A percentile compares a stretch with the other conserved stretches of the same genome.
Conservation (phyloP, 2,329 filamentous ascomycete species). For the Monilinia polystroma region DNA sequence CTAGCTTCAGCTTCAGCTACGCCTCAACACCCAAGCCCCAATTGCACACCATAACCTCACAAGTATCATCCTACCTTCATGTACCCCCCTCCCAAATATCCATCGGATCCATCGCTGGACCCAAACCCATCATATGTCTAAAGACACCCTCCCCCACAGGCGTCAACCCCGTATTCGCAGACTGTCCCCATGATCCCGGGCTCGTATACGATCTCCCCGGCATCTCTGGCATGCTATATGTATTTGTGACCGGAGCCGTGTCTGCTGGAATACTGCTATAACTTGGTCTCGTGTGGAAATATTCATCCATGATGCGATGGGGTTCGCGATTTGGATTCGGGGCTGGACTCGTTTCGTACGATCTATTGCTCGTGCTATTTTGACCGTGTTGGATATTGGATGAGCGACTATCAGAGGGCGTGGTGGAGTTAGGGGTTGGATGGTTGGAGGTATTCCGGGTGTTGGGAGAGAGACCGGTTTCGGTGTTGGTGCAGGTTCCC, state of each 20-base stretch:
- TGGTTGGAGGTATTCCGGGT: slow-evolving; percentile 46
- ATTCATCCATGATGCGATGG: slow-evolving; percentile 37
- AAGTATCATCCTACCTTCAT: slow-evolving; percentile 3
- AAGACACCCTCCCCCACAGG: slow-evolving; percentile 58
- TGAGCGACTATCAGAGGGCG: slow-evolving; percentile 44
- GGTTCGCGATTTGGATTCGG: slow-evolving; percentile 35
- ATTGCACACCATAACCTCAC: background rate
- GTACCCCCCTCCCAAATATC: slow-evolving; percentile 36
- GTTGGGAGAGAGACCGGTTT: slow-evolving; percentile 34
- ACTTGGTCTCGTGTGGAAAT: slow-evolving; percentile 31
- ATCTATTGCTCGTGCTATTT: slow-evolving; percentile 45
- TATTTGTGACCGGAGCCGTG: slow-evolving; percentile 33
- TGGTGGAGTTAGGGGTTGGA: slow-evolving; percentile 61
- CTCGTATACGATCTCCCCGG: slow-evolving; percentile 42
- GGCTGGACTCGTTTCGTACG: slow-evolving; percentile 54
- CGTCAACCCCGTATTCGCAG: slow-evolving; percentile 48
- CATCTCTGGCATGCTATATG: slow-evolving; percentile 47
- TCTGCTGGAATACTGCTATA: slow-evolving; percentile 28
- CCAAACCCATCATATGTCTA: slow-evolving; percentile 57
- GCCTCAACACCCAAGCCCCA: background rate
- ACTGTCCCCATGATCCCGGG: slow-evolving; percentile 46
- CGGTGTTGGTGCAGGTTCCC: slow-evolving; percentile 44
- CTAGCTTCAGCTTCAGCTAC: no score
- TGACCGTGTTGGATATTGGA: slow-evolving; percentile 29
- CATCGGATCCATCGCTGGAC: slow-evolving; percentile 53